Base-by-base conservation (phyloP, 805 yeast genomes). In the Candida mattraensis region DNA sequence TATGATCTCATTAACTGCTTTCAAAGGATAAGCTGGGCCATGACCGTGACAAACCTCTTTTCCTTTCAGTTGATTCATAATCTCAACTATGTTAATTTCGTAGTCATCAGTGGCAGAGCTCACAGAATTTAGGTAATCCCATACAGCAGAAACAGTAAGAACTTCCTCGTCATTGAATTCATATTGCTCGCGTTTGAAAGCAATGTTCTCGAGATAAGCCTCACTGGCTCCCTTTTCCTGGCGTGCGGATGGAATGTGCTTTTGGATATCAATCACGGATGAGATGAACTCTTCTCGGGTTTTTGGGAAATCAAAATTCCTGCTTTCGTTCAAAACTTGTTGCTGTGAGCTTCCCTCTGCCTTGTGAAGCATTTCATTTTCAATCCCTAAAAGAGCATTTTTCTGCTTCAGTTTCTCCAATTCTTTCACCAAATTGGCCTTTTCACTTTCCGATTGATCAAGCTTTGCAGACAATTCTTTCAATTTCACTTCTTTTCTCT, bases 31-130 rank as follows among this genome's bases (percentile, higher is more conserved):
- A 1, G 83, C 85, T 6, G 86, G 84, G 0, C 95, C 96, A 50
- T 66, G 72, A 2, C 89, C 93, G 54, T 86, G 91, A 53, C 95
- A 87, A 24, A 65, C 69, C 54, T 85, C 95, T 21, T 71, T 58
- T 2, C 93, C 94, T 51, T 69, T 74, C 35, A 87, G 65, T 18
- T 56, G 58, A 13, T 61, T 55, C 80, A 87, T 78, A 3, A 86
- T 74, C 23, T 58, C 63, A n/a, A 67, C 60, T 27, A 83, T 64
- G 53, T 83, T 83, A 25, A 83, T 51, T 7, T 71, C 70, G 15
- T 60, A 52, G 24, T 64, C 70, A 21, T 76, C 73, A 33, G 72
- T 69, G n/a, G 66, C 60, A 26, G 66, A 68, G 37, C 69, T 75
- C 16, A 70, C 61, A 40, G 67, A 65, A 45, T 70, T 61, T 30